A percentile compares a stretch with the other conserved stretches of the same genome.
These are phyloP conservation scores for Paramecium caudatum DNA, from an alignment of 73 alveolate genomes.

Conservation along the genomic window DNA sequence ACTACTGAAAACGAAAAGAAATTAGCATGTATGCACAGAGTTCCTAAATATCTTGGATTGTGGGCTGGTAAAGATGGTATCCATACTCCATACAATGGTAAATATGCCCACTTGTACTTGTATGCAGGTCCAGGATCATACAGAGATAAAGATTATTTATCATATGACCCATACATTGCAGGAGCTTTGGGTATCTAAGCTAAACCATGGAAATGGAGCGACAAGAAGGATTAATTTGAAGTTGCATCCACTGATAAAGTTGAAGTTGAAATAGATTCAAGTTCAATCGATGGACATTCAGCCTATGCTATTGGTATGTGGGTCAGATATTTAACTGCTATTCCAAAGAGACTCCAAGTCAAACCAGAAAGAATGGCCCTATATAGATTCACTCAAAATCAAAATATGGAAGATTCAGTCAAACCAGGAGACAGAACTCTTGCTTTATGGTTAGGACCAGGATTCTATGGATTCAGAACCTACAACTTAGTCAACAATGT, in stretches of 20 bases:
- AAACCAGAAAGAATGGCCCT: conserved; percentile 25
- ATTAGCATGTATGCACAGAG: conserved; percentile 58
- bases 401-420: neutral
- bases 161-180: conserved; percentile 52
- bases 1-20: conserved; percentile 57
- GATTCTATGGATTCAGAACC: conserved; percentile 51
- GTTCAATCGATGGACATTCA: conserved; percentile 60
- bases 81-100: conserved; percentile 65
- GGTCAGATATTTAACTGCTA: conserved; percentile 59
- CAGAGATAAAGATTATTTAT: conserved; percentile 11
- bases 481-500: conserved; percentile 35
- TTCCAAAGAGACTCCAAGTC: conserved; percentile 39
- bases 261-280: conserved; percentile 35
- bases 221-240: conserved; percentile 23
- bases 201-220: conserved; percentile 44
- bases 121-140: conserved; percentile 64
- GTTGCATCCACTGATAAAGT: neutral
- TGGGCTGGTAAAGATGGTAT: conserved; percentile 64
- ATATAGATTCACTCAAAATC: conserved; percentile 20
- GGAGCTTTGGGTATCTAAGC: conserved; percentile 60
- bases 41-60: conserved; percentile 53
- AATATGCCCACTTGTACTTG: conserved; percentile 37
- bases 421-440: conserved; percentile 64
- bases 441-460: conserved; percentile 20
- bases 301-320: conserved; percentile 50